Conservation (phyloP, 1,284 basidiomycete genomes). For the Ustilago vetiveriae region DNA sequence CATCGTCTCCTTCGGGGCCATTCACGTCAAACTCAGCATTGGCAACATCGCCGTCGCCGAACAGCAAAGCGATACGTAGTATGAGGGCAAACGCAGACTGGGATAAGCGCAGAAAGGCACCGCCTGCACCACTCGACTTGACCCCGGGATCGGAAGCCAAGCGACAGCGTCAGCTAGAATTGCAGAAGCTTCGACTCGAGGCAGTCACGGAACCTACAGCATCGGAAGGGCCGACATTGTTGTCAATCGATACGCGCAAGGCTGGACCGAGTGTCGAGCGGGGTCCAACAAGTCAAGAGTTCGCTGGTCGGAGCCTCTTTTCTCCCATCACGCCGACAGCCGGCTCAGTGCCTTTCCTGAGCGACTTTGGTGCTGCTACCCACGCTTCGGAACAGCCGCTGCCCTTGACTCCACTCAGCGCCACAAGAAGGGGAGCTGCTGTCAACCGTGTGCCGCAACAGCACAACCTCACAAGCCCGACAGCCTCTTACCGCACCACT, state of each 20-base stretch:
- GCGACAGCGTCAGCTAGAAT: conserved; percentile 21
- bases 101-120: conserved; percentile 46
- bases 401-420: conserved; percentile 42
- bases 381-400: conserved; percentile 22
- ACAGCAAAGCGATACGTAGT: conserved; percentile 30
- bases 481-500: conserved; percentile 5
- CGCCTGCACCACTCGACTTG: conserved; percentile 45
- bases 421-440: conserved; percentile 39
- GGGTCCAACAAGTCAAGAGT: conserved; percentile 12
- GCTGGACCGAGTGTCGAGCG: conserved; percentile 1
- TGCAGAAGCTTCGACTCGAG: background rate
- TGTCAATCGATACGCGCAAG: background rate
- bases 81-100: conserved; percentile 47
- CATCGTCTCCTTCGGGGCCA: conserved; percentile 3
- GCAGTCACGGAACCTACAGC: background rate
- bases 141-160: conserved; percentile 27
- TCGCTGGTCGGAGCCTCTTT: conserved; percentile 29
- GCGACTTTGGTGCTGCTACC: conserved; percentile 4
- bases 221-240: conserved; percentile 1
- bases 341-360: conserved; percentile 1
- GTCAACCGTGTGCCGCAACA: conserved; percentile 11
- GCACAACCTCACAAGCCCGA: background rate
- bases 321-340: conserved; percentile 40
- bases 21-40: background rate
- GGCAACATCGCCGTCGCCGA: conserved; percentile 18